Conservation (phyloP, 1,139 yeast species). For the Pichia sorboxylosa region DNA sequence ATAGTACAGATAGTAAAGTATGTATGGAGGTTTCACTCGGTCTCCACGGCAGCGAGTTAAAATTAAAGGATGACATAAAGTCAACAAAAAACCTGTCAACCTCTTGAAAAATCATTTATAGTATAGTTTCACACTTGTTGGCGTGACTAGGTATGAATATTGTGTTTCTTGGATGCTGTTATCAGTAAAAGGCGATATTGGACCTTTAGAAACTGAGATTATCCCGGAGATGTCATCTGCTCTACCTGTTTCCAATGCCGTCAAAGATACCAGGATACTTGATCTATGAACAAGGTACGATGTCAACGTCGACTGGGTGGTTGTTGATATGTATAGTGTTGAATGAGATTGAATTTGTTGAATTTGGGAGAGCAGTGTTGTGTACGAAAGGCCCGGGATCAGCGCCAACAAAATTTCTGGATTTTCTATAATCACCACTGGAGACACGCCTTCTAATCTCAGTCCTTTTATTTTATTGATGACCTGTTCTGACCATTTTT, state of each 20-base stretch:
- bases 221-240: constrained; percentile 79
- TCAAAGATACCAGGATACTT: constrained; percentile 38
- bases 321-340: constrained; percentile 27
- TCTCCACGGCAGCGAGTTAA: not conserved
- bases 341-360: constrained; percentile 28
- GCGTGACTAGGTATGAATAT: constrained; percentile 7
- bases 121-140: constrained; percentile 7
- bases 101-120: constrained; percentile 5
- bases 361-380: constrained; percentile 28
- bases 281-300: constrained; percentile 41
- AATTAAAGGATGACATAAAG: not conserved
- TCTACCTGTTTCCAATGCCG: constrained; percentile 67
- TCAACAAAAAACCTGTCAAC: too few relatives aligned
- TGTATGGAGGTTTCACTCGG: not conserved
- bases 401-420: constrained; percentile 41
- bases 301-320: constrained; percentile 30
- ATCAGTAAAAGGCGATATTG: not conserved
- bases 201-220: constrained; percentile 29
- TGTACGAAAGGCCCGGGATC: constrained; percentile 26
- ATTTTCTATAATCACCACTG: constrained; percentile 18
- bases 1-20: not conserved
- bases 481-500: too few relatives aligned
- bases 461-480: not conserved
- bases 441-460: not conserved
- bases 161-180: constrained; percentile 2